A percentile compares a stretch with the other conserved stretches of the same genome.
Evolutionary conservation across 2,329 filamentous ascomycete genomes (phyloP).

Genomic region (Rutstroemia sp.): DNA sequence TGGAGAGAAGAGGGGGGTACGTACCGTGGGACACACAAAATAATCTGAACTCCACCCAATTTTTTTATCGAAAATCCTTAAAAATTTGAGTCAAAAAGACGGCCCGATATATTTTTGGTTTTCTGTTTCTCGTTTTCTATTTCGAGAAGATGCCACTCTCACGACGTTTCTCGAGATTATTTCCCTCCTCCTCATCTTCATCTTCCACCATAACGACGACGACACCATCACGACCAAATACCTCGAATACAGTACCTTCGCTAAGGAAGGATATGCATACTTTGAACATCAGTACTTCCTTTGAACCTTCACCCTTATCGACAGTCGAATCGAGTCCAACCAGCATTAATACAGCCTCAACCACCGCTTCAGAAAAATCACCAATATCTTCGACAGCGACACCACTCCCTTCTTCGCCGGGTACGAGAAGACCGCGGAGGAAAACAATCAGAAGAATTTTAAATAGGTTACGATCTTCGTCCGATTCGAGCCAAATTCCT

Average conservation of each 20-base stretch:
- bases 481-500: background rate
- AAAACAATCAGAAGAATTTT: background rate
- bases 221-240: too few relatives aligned
- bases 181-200: constrained; percentile 1
- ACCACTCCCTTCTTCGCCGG: background rate
- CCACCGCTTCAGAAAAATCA: background rate
- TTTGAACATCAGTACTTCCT: background rate
- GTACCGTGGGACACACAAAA: too few relatives aligned
- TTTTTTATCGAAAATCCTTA: background rate
- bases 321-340: background rate
- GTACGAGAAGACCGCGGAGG: background rate
- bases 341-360: background rate
- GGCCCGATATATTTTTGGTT: background rate
- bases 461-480: background rate
- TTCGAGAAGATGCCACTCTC: constrained; percentile 6
- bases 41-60: background rate
- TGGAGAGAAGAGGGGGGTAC: too few relatives aligned
- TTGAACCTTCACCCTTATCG: background rate
- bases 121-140: background rate
- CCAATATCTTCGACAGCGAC: background rate
- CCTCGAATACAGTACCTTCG: background rate
- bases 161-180: constrained; percentile 5
- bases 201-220: background rate
- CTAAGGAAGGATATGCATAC: constrained; percentile 6
- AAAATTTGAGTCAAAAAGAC: background rate